phyloP scores from a whole-genome alignment of 768 basidiomycete genomes.

The Mycena venus region DNA sequence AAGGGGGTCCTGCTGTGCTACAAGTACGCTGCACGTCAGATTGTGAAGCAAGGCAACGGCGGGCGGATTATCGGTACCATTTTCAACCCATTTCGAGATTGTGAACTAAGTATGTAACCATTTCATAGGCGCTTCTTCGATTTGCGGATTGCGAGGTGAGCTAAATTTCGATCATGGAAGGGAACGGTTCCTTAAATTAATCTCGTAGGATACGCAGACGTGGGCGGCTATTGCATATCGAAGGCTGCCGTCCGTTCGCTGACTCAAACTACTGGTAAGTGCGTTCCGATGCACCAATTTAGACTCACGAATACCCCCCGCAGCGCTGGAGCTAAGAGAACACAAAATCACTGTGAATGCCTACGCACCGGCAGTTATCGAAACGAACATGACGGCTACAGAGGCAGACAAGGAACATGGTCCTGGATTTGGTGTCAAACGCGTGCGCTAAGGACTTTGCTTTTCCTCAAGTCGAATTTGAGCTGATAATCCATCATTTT shows the following conservation, averaged over 20 bases:
- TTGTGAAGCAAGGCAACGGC: conserved; percentile 57
- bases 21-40: conserved; percentile 57
- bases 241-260: conserved; percentile 59
- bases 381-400: conserved; percentile 37
- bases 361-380: conserved; percentile 53
- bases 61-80: conserved; percentile 56
- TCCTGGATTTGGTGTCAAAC: conserved; percentile 1
- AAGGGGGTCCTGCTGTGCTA: conserved; percentile 57
- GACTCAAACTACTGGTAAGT: conserved; percentile 54
- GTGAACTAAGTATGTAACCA: too few species aligned
- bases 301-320: not conserved
- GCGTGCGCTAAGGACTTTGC: not conserved
- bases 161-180: not conserved
- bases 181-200: not conserved
- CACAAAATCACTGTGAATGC: conserved; percentile 56
- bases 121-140: conserved; percentile 48
- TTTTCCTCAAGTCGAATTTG: not conserved
- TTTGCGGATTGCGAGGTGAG: conserved; percentile 45
- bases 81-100: not conserved
- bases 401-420: conserved; percentile 1
- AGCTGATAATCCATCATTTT: not conserved
- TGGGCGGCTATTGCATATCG: conserved; percentile 47
- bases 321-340: conserved; percentile 47
- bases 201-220: conserved; percentile 26
- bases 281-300: not conserved